These are phyloP conservation scores for Colletotrichum liaoningense DNA, from an alignment of 2,329 filamentous ascomycete species.

Conservation along the genomic window DNA sequence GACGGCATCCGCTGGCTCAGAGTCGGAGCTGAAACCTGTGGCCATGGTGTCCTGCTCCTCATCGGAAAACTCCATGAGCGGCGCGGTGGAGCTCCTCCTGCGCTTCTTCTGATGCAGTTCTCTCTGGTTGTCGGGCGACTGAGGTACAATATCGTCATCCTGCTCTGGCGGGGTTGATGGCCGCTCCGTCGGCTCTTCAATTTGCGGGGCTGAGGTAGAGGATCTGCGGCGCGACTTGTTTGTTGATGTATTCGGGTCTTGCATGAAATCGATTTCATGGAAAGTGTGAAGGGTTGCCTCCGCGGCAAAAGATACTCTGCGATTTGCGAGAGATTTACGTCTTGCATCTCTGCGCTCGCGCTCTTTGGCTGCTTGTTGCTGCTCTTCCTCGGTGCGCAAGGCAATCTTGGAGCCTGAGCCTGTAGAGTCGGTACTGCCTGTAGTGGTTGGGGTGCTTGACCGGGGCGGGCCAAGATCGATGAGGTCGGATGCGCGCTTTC, in stretches of 20 bases:
- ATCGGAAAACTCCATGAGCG: slow-evolving; percentile 73
- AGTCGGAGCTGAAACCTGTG: slow-evolving; percentile 81
- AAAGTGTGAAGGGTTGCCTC: slow-evolving; percentile 98
- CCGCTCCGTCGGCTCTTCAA: slow-evolving; percentile 54
- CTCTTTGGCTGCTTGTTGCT: slow-evolving; percentile 76
- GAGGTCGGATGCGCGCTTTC: slow-evolving; percentile 46
- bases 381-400: slow-evolving; percentile 76
- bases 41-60: slow-evolving; percentile 75
- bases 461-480: slow-evolving; percentile 42
- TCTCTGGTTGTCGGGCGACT: slow-evolving; percentile 74
- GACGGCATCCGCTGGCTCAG: slow-evolving; percentile 66
- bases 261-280: slow-evolving; percentile 90
- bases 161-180: slow-evolving; percentile 73
- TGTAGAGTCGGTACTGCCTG: slow-evolving; percentile 41
- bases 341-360: slow-evolving; percentile 85
- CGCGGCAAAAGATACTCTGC: slow-evolving; percentile 95
- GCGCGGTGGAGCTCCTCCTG: slow-evolving; percentile 75
- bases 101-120: slow-evolving; percentile 68
- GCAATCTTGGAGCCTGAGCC: slow-evolving; percentile 68
- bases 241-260: slow-evolving; percentile 86
- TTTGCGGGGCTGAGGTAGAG: slow-evolving; percentile 53
- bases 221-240: slow-evolving; percentile 82
- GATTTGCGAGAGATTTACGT: slow-evolving; percentile 91
- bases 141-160: slow-evolving; percentile 65
- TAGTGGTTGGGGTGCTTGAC: slow-evolving; percentile 52